A percentile compares a stretch with the other conserved stretches of the same genome.
phyloP scores from a whole-genome alignment of 2,329 filamentous ascomycete genomes.

The Apiospora pterosperma region DNA sequence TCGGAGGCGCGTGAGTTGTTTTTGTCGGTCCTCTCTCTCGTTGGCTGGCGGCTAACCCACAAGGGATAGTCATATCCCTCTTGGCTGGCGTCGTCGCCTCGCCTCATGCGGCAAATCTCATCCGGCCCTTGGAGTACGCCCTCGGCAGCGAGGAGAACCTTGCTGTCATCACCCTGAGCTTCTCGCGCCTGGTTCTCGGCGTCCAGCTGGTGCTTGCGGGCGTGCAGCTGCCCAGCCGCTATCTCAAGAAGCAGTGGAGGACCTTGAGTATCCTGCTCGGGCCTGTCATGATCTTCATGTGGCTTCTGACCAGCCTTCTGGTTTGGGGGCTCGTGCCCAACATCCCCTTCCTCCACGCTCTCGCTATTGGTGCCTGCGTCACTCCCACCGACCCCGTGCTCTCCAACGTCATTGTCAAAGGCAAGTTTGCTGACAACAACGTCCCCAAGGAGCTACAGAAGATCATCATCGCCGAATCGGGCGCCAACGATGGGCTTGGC shows the following conservation, averaged over 20 bases:
- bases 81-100: conserved; percentile 76
- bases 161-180: conserved; percentile 74
- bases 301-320: conserved; percentile 75
- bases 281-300: conserved; percentile 84
- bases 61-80: conserved; percentile 84
- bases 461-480: conserved; percentile 78
- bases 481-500: conserved; percentile 83
- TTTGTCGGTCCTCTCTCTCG: background rate
- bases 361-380: conserved; percentile 81
- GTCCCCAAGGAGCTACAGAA: conserved; percentile 78
- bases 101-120: conserved; percentile 71
- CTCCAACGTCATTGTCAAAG: conserved; percentile 88
- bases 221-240: conserved; percentile 81
- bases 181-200: conserved; percentile 81
- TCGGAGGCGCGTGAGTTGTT: conserved; percentile 79
- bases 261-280: conserved; percentile 72
- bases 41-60: background rate
- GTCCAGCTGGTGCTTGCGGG: conserved; percentile 88
- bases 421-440: conserved; percentile 88
- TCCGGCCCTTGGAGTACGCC: conserved; percentile 75
- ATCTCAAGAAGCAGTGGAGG: conserved; percentile 76
- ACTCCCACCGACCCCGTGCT: conserved; percentile 88
- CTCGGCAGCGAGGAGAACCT: conserved; percentile 52
- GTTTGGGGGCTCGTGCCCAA: conserved; percentile 74
- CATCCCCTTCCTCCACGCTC: conserved; percentile 70